Evolutionary conservation across 1,284 basidiomycete genomes (phyloP).

Genomic region (Irpex sp.): DNA sequence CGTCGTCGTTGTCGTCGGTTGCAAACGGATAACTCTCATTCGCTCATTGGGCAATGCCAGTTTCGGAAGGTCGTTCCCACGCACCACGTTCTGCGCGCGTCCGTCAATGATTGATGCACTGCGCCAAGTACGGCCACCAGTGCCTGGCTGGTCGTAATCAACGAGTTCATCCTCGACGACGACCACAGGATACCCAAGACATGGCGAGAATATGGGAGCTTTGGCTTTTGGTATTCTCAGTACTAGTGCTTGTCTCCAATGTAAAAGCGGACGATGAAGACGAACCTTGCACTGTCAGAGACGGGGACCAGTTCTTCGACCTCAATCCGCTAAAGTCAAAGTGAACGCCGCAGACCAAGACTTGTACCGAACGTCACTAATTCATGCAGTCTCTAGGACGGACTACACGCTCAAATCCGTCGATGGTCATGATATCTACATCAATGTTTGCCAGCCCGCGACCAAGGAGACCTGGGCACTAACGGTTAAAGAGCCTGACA

Average conservation of each 20-base stretch:
- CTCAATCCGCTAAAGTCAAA: conserved; percentile 53
- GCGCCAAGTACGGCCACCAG: background rate
- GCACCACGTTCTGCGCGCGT: conserved; percentile 8
- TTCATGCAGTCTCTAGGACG: conserved; percentile 39
- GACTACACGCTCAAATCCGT: conserved; percentile 55
- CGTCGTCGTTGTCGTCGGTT: conserved; percentile 28
- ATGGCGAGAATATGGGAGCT: conserved; percentile 9
- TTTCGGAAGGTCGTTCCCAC: conserved; percentile 22
- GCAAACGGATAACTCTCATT: conserved; percentile 30
- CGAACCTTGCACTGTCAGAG: conserved; percentile 36
- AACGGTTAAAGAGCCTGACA: conserved; percentile 41
- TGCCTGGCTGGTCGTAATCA: too few relatives aligned
- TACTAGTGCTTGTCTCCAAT: conserved; percentile 8
- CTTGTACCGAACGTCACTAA: conserved; percentile 12
- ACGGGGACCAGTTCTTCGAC: conserved; percentile 54
- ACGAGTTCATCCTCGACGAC: background rate
- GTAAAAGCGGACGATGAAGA: conserved; percentile 21
- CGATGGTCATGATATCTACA: conserved; percentile 41
- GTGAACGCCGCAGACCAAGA: conserved; percentile 28
- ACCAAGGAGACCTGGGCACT: conserved; percentile 54
- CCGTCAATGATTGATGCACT: background rate
- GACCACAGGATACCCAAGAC: background rate
- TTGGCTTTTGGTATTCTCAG: conserved; percentile 11
- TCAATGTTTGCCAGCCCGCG: conserved; percentile 65
- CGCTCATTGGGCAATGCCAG: conserved; percentile 6